Evolutionary conservation across 345 rosid species (phyloP), one percentile per base, ranked within the genome.

Genomic region (Populus deltoides): DNA sequence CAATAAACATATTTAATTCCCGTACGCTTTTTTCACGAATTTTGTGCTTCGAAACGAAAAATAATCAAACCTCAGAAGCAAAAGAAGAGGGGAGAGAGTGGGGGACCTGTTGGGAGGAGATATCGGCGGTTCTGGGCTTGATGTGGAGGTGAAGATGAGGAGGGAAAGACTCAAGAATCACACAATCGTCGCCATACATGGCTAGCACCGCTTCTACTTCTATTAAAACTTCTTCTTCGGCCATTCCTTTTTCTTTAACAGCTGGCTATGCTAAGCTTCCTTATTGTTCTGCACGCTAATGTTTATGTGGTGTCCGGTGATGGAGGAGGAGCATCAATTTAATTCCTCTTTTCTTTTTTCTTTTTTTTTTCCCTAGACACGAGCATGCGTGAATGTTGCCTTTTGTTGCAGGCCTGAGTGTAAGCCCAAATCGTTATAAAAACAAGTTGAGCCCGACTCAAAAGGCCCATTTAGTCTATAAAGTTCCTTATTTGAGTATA

Each of bases 51-150:
- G 22, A 53, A 20, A 20, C 24, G 18, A 53, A 8, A 7, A 53
- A 53, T 20, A 20, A 53, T 7, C 59, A 20, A 22, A 53, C 59
- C 59, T 8, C 24, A 7, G 8, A 53, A 20, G 59, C 7, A 53
- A 53, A 2, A 53, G 59, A 18, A 20, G 59, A 7, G 59, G 59
- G 20, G 62, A 65, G 36, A 36, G 47, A 31, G 29, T 33, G 22
- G 29, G 7, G 72, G 39, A 94, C 98, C 98, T 91, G 98, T 57
- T 92, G 94, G 27, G 97, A 94, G 68, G 98, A 92, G 85, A 93
- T 82, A 81, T 93, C 95, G 80, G 95, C 97, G 15, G 97, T 94
- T 62, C 98, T 92, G 70, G 98, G 97, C 85, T 83, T 89, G 83
- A 90, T 80, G 72, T 74, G 89, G 80, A 94, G 83, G 57, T 80